Base-by-base conservation (phyloP, 805 yeast species). In the Monosporozyma aerobia region DNA sequence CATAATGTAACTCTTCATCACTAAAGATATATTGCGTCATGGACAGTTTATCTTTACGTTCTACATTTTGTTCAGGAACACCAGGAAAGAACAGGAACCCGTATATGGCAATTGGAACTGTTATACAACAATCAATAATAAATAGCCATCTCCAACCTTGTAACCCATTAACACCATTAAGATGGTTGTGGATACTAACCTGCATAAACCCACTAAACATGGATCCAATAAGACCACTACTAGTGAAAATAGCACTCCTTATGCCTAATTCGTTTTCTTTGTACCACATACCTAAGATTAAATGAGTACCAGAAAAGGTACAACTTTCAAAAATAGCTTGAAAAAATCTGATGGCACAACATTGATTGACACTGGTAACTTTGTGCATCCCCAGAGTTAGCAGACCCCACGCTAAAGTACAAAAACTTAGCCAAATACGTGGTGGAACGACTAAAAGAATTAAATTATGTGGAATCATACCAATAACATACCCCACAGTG, bases 61-160 rank as follows among this genome's bases (percentile, higher is more conserved):
- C 59, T 35, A 55, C 56, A 2, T 60, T 27, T 27, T 27, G 63
- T n/a, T 74, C 77, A 10, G 84, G 83, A 2, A 73, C 69, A 59
- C 81, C 85, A 11, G 87, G 87, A 62, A 82, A 79, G 52, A 75
- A 76, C 2, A 83, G 47, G 41, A 78, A 71, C 0, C 87, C 86
- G 56, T 76, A 80, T 3, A 80, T 39, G 3, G 78, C 77, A 51
- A 82, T 76, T 1, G 85, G 85, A 3, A 81, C 59, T 0, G 86
- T 80, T 46, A 81, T 72, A 33, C 78, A 59, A 57, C 79, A 81
- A 64, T 82, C 85, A 55, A 82, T 78, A 46, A 82, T 77, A 60
- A 80, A 82, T n/a, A 81, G 63, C 86, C 86, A 81, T 63, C 82
- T 73, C 85, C 85, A 81, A 7, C 87, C 86, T 3, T 74, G 72